phyloP scores from a whole-genome alignment of 495 filamentous ascomycete genomes.

The Sporormia fimetaria region DNA sequence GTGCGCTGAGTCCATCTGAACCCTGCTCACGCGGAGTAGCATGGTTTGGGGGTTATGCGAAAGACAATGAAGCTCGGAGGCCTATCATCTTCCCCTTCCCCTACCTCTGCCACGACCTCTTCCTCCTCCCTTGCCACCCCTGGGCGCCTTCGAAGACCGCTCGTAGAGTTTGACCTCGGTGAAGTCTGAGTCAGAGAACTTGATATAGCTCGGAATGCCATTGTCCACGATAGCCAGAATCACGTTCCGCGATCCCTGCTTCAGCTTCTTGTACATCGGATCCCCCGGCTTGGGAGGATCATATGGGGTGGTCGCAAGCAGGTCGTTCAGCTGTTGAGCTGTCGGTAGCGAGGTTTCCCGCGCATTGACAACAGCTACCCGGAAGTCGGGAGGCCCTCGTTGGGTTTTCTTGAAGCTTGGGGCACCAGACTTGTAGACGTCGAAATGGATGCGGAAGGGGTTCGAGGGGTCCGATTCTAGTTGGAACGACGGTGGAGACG shows the following conservation, averaged over 20 bases:
- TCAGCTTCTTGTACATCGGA: slow-evolving; percentile 40
- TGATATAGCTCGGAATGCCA: slow-evolving; percentile 77
- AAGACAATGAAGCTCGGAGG: too few species aligned
- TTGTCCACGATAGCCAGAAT: slow-evolving; percentile 80
- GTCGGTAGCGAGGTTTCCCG: slow-evolving; percentile 59
- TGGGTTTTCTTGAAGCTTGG: slow-evolving; percentile 69
- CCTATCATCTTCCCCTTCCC: slow-evolving; percentile 34
- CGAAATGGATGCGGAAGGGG: slow-evolving; percentile 57
- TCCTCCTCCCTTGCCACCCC: slow-evolving; percentile 31
- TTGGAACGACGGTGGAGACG: slow-evolving; percentile 12
- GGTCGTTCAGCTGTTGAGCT: slow-evolving; percentile 51
- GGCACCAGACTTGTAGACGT: slow-evolving; percentile 51
- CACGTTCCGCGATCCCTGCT: slow-evolving; percentile 74
- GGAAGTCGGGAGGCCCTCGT: slow-evolving; percentile 68
- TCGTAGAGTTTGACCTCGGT: slow-evolving; percentile 57
- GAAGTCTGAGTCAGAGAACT: slow-evolving; percentile 69
- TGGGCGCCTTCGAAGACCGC: slow-evolving; percentile 31
- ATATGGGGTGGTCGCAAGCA: slow-evolving; percentile 59
- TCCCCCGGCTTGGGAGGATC: slow-evolving; percentile 39
- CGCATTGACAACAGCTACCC: slow-evolving; percentile 67
- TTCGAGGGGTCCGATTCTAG: slow-evolving; percentile 15
- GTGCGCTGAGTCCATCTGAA: too few species aligned
- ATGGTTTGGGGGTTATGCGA: too few species aligned
- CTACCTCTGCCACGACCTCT: slow-evolving; percentile 37
- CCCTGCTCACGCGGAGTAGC: too few species aligned